Base-by-base conservation (phyloP, 2,329 filamentous ascomycete genomes). In the Aspergillus texensis region DNA sequence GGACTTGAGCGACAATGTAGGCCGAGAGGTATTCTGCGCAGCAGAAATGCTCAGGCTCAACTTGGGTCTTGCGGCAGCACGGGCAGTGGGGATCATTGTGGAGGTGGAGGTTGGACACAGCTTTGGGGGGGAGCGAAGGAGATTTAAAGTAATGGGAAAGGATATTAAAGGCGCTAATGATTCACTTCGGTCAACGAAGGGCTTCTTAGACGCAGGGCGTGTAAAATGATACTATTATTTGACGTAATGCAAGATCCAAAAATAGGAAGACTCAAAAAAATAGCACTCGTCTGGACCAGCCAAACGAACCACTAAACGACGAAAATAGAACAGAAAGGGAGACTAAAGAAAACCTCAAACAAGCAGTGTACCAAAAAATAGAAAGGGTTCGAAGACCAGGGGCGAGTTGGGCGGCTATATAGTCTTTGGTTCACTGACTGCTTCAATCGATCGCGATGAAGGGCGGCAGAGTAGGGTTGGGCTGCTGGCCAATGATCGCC, bases 21-120 rank as follows among this genome's bases (percentile, higher is more conserved):
- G 74, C 34, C 79, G 72, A 46, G 77, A 64, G 32, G 73, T 55
- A 60, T 69, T 75, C 65, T 77, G 72, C 28, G 75, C 71, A 62
- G 75, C 69, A 64, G 80, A 77, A 66, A 82, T 82, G 74, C 73
- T 80, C 71, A 84, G 68, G 57, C 79, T 78, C 67, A 83, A 77
- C 77, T 82, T 81, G 54, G 82, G 82, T 67, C 78, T 81, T 63
- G 75, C 71, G 64, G 75, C 71, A 64, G 74, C 71, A 65, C 76
- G 75, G 65, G 77, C 71, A 70, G 78, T 74, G 68, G 78, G 76
- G 77, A 81, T 79, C 71, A 72, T 55, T 26, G 52, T 55, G 52
- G 52, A 55, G 32, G 52, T 69, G 66, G 34, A 57, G 34, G 28
- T 65, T 26, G 56, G 43, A 46, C 63, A 43, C 62, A 60, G 52